Evolutionary conservation across 805 yeast genomes (phyloP), one percentile per base, ranked within the genome.

Genomic region (Suhomyces xylopsoci): DNA sequence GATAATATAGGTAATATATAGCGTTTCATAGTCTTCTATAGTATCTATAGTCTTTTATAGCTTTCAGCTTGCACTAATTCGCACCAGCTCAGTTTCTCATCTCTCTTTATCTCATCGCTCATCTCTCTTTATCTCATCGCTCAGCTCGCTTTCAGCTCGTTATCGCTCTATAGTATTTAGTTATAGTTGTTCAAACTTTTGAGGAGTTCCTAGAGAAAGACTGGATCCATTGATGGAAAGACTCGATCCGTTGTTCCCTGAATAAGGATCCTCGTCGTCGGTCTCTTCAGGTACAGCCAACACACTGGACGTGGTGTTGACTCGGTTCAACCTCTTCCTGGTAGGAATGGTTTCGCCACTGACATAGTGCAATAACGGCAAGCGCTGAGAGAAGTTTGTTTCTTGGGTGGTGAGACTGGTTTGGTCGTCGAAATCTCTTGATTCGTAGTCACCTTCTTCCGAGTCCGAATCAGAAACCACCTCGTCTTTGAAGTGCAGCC

Each of bases 351-450:
- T 40, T 42, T 60, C 51, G 50, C 54, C 40, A 44, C 71, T 69
- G 22, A 57, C 59, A 50, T 66, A 60, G 26, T 59, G 55, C 40
- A 69, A 56, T 36, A 69, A 58, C 2, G 71, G 68, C 12, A 69
- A 54, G 36, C 63, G 55, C 45, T 67, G 72, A 1, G 57, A 64
- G 45, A 63, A 69, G 34, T 56, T 54, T 3, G 59, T 51, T 12
- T 59, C 67, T 5, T 58, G 62, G 2, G 60, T 51, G 38, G 50
- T 41, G 2, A 60, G 10, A 30, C 63, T 57, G 24, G 28, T 47
- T 48, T 52, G 58, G 46, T 56, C 60, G 10, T 42, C 53, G 34
- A 46, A 3, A 41, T 45, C 24, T 50, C 43, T 42, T 34, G 51
- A 26, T 5, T 28, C 30, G 20, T 12, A 20, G 45, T 42, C 30